Base-by-base conservation (phyloP, 78 protist genomes). In the Speleostelium caveatum region DNA sequence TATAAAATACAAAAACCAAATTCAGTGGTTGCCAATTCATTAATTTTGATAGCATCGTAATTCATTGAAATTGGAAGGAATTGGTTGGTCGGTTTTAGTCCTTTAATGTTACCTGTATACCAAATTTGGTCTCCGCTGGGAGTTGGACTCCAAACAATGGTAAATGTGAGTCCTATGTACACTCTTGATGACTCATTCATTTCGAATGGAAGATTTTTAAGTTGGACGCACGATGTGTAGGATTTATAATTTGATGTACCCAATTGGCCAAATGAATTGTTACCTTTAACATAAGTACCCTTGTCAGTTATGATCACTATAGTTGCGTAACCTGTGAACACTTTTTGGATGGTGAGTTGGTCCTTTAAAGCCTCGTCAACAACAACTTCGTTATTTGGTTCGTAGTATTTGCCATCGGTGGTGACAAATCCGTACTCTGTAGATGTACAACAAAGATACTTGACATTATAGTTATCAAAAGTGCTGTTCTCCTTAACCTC, bases 261-360 rank as follows among this genome's bases (percentile, higher is more conserved):
- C 16, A 80, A 60, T 30, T 80, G 89, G 2, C 89, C 89, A 68
- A 80, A 80, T 30, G 41, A n/a, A 58, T 80, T 80, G 42, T 51
- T 60, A 28, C 89, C 89, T 2, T 55, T 65, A 14, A 58, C 55
- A 30, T 66, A 80, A 21, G 60, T 39, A 39, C 69, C 67, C 8
- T 5, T 10, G 0, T 19, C 55, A 8, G 3, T 74, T 51, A 74
- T 55, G 10, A 73, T 5, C 24, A 55, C 4, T 1, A 73, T 65
- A 28, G 7, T 49, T 49, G 24, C 55, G 12, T 16, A 49, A 16
- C 55, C 62, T 14, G 7, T 58, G 24, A 58, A 14, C 16, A 4
- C 62, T 10, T 14, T 45, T 45, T 45, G n/a, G 6, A 14, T 45
- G 6, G 6, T 45, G 10, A 14, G 10, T 10, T 45, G n/a, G n/a